A percentile compares a stretch with the other conserved stretches of the same genome.
Evolutionary conservation across 257 asterid species (phyloP).

Genomic region (Euphrasia confusa): DNA sequence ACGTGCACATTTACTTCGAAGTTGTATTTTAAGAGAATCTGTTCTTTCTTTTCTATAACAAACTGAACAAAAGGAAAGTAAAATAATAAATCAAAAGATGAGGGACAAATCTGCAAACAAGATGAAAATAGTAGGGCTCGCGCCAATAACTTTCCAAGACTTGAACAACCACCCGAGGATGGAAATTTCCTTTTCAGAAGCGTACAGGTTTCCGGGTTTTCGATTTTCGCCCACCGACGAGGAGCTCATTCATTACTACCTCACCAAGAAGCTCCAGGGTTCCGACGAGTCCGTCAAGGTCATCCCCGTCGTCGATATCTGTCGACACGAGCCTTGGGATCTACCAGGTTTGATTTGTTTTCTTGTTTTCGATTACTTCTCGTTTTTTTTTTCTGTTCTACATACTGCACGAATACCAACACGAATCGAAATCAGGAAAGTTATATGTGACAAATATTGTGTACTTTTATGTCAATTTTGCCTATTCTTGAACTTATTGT

Average conservation of each 20-base stretch:
- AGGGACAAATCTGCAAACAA: not conserved
- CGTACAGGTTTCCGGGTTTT: slow-evolving; percentile 78
- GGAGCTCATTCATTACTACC: slow-evolving; percentile 65
- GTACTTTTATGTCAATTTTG: too few relatives aligned
- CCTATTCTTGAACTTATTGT: too few relatives aligned
- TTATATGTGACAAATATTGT: too few relatives aligned
- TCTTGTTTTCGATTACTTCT: not conserved
- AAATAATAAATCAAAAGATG: too few relatives aligned
- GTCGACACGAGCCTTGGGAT: slow-evolving; percentile 87
- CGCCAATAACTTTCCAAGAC: not conserved
- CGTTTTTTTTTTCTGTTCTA: too few relatives aligned
- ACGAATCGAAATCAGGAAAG: too few relatives aligned
- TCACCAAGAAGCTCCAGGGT: slow-evolving; percentile 60
- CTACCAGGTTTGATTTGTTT: slow-evolving; percentile 54
- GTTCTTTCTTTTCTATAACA: not conserved
- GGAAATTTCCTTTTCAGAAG: slow-evolving; percentile 63
- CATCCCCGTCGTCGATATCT: slow-evolving; percentile 76
- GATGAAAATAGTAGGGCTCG: not conserved
- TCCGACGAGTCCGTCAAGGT: slow-evolving; percentile 46
- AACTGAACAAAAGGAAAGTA: not conserved
- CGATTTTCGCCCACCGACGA: slow-evolving; percentile 84
- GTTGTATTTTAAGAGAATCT: not conserved
- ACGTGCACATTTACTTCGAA: not conserved
- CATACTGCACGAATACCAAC: too few relatives aligned
- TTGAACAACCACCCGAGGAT: slow-evolving; percentile 10